These are phyloP conservation scores for Solanum lignicaule DNA, from an alignment of 257 asterid genomes.

Conservation along the genomic window DNA sequence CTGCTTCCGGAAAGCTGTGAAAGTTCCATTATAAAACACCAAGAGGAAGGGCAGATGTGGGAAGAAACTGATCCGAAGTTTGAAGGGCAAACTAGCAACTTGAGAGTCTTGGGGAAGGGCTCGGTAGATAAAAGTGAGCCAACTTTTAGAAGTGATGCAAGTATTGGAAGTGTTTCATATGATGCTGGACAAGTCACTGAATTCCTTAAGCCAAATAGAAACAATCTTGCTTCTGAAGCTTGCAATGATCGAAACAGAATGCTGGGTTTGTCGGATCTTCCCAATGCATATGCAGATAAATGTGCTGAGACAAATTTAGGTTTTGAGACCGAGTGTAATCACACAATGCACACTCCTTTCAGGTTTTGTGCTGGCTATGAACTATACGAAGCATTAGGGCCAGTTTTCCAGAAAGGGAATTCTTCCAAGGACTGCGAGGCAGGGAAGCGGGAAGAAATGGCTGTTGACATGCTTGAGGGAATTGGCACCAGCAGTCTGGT, in stretches of 20 bases:
- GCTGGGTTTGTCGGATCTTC: conserved; percentile 14
- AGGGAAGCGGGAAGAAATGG: conserved; percentile 32
- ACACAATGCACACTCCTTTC: conserved; percentile 31
- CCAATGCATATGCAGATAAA: conserved; percentile 19
- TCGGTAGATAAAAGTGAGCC: conserved; percentile 9
- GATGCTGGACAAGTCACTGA: conserved; percentile 19
- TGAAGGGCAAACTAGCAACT: conserved; percentile 21
- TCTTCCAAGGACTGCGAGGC: conserved; percentile 28
- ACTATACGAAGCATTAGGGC: conserved; percentile 81
- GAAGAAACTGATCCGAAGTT: conserved; percentile 15
- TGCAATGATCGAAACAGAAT: conserved; percentile 13
- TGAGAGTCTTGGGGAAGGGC: conserved; percentile 14
- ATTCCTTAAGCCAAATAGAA: conserved; percentile 15
- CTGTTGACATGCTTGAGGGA: conserved; percentile 51
- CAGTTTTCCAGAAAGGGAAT: conserved; percentile 44
- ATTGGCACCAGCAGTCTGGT: conserved; percentile 42
- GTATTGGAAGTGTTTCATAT: conserved; percentile 11
- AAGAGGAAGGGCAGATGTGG: conserved; percentile 23
- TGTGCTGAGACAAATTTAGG: conserved; percentile 16
- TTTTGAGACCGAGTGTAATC: conserved; percentile 10
- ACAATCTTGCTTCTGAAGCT: conserved; percentile 24
- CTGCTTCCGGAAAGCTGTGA: conserved; percentile 30
- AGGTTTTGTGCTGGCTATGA: conserved; percentile 68
- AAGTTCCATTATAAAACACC: conserved; percentile 18
- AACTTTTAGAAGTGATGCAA: conserved; percentile 13